Percentiles rank a stretch among this genome's conserved stretches.
These are phyloP conservation scores for Cutaneotrichosporon spelunceum DNA, from an alignment of 1,284 basidiomycete genomes.

Conservation along the genomic window DNA sequence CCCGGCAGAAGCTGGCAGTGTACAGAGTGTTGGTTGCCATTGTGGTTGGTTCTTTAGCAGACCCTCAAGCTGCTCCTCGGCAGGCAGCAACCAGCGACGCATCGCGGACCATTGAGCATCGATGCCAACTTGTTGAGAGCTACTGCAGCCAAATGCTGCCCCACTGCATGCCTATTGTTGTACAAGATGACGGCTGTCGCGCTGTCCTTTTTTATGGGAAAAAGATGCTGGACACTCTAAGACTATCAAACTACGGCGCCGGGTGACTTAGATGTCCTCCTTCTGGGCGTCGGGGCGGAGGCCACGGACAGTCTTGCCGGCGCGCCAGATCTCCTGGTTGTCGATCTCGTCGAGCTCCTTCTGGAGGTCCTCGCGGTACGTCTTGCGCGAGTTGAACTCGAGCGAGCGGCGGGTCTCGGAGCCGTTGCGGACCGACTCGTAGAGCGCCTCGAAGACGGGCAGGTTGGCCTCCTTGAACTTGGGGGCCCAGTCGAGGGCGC, in stretches of 20 bases:
- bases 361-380: constrained; percentile 90
- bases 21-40: too few relatives aligned
- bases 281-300: constrained; percentile 50
- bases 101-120: too few relatives aligned
- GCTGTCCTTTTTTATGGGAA: constrained; percentile 42
- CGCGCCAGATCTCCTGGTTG: constrained; percentile 86
- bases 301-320: constrained; percentile 62
- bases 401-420: constrained; percentile 95
- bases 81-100: too few relatives aligned
- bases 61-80: too few relatives aligned
- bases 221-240: constrained; percentile 69
- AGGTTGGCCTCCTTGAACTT: constrained; percentile 85
- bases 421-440: constrained; percentile 90
- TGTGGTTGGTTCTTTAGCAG: too few relatives aligned
- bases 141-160: constrained; percentile 5
- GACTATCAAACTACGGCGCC: constrained; percentile 61
- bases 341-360: constrained; percentile 94
- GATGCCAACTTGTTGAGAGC: background rate
- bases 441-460: constrained; percentile 89
- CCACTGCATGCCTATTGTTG: constrained; percentile 11
- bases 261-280: constrained; percentile 42
- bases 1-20: too few relatives aligned
- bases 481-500: constrained; percentile 99
- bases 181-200: constrained; percentile 9
- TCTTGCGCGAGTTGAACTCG: constrained; percentile 89